phyloP scores from a whole-genome alignment of 129 eudicot species.

The Tagetes erecta region DNA sequence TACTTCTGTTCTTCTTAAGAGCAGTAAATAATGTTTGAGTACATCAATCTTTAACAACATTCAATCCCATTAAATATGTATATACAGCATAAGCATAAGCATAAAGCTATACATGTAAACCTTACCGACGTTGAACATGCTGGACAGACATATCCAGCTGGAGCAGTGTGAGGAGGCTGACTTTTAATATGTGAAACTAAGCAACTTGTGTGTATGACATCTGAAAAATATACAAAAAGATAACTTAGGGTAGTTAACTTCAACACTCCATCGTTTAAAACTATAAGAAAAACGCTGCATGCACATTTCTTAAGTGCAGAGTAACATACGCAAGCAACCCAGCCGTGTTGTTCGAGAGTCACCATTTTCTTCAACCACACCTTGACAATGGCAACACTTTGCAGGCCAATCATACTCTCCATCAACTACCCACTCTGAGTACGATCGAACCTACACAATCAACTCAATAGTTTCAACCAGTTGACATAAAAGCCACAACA shows the following conservation, averaged over 20 bases:
- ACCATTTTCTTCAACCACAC: conserved; percentile 60
- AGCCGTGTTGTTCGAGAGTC: conserved; percentile 71
- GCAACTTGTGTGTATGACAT: conserved; percentile 82
- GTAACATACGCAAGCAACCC: conserved; percentile 93
- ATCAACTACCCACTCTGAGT: conserved; percentile 99
- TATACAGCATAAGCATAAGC: not conserved
- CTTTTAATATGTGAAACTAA: conserved; percentile 75
- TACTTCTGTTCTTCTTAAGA: conserved; percentile 8
- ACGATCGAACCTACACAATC: conserved; percentile 66
- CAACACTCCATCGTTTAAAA: not conserved
- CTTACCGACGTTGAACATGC: conserved; percentile 82
- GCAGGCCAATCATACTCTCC: conserved; percentile 98
- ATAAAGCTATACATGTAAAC: conserved; percentile 15
- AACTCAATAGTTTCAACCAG: conserved; percentile 14
- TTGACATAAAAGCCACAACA: not conserved
- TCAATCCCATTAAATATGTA: conserved; percentile 5
- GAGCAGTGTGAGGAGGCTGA: conserved; percentile 90
- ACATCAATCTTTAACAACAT: not conserved
- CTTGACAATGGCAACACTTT: conserved; percentile 75
- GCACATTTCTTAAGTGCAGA: conserved; percentile 17
- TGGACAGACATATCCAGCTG: conserved; percentile 93
- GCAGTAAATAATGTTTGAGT: not conserved
- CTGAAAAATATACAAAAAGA: conserved; percentile 37
- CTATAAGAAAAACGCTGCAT: conserved; percentile 14
- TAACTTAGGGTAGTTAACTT: conserved; percentile 11